Conservation (phyloP, 495 filamentous ascomycete species). For the Xanthoparmelia taractica region DNA sequence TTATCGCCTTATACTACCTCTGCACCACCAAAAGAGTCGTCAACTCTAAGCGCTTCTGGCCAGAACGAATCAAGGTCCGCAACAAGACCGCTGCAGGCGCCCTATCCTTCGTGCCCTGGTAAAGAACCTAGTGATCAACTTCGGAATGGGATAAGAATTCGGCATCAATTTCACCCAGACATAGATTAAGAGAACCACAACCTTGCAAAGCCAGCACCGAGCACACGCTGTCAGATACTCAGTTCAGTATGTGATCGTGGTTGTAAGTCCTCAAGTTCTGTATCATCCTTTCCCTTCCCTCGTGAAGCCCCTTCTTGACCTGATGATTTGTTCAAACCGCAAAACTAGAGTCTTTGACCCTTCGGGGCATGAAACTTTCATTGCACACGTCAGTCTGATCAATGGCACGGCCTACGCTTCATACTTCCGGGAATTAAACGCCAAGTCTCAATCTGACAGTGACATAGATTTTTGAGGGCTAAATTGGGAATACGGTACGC, state of each 20-base stretch:
- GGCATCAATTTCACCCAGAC: too few relatives aligned
- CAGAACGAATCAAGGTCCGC: too few relatives aligned
- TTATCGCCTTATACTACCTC: not conserved
- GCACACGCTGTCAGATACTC: not conserved
- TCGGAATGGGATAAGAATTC: too few relatives aligned
- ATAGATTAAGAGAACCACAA: too few relatives aligned
- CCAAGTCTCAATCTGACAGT: not conserved
- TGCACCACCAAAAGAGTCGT: not conserved
- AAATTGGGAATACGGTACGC: conserved; percentile 2
- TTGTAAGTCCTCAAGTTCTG: not conserved
- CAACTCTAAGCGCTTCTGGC: too few relatives aligned
- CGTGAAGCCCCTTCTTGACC: conserved; percentile 23
- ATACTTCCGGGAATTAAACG: not conserved
- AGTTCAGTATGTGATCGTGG: not conserved
- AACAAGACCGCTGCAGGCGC: too few relatives aligned
- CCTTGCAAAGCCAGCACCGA: not conserved
- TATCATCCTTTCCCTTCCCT: conserved; percentile 15
- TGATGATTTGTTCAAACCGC: conserved; percentile 83
- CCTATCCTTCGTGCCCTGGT: too few relatives aligned
- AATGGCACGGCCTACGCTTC: conserved; percentile 5
- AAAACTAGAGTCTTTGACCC: conserved; percentile 99
- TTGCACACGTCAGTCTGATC: conserved; percentile 99
- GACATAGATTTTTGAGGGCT: not conserved
- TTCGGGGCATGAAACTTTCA: conserved; percentile 80
- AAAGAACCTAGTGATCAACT: too few relatives aligned